Percentiles rank a stretch among this genome's conserved stretches.
These are phyloP conservation scores for Withania somnifera DNA, from an alignment of 305 asterid species.

Conservation along the genomic window DNA sequence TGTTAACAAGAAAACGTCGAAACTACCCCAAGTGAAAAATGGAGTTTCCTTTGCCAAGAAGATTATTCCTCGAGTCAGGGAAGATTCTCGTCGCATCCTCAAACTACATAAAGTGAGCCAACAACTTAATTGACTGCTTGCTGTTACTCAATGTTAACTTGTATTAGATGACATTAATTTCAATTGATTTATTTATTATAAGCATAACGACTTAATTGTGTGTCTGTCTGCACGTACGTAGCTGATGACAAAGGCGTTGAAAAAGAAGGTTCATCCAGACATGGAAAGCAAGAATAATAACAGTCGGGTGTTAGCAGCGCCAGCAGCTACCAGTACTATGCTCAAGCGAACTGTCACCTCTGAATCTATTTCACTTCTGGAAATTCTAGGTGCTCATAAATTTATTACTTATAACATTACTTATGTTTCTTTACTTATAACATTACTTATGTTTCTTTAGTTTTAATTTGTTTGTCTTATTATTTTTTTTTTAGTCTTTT, in stretches of 20 bases:
- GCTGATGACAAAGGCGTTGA: constrained; percentile 64
- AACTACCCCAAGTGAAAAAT: background rate
- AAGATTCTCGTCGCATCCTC: constrained; percentile 34
- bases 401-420: no score
- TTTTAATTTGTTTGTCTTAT: background rate
- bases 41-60: constrained; percentile 27
- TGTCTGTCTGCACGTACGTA: constrained; percentile 3
- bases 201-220: background rate
- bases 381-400: background rate
- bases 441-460: no score
- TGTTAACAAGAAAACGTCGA: background rate
- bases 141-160: background rate
- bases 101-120: constrained; percentile 39
- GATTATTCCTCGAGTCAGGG: constrained; percentile 14
- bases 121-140: background rate
- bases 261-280: constrained; percentile 64
- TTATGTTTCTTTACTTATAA: no score
- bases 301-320: background rate
- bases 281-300: constrained; percentile 7
- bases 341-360: background rate
- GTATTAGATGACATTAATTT: background rate
- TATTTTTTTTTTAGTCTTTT: no score
- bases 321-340: background rate
- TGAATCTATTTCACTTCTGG: background rate
- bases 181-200: background rate